Percentiles rank a stretch among this genome's conserved stretches.
phyloP scores from a whole-genome alignment of 495 filamentous ascomycete species.

The Penicillium simplicissimum region DNA sequence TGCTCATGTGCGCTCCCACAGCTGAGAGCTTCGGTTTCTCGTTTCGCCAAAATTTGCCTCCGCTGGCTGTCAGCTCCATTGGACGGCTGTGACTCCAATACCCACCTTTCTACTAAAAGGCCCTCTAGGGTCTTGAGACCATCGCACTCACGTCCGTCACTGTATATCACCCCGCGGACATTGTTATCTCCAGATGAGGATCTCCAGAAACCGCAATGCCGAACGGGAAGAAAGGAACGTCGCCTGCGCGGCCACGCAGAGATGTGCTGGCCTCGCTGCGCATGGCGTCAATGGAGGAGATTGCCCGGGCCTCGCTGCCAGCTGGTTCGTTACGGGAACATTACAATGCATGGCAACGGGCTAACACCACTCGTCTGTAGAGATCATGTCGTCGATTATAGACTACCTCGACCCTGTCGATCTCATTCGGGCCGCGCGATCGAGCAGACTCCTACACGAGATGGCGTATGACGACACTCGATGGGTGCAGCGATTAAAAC shows the following conservation, averaged over 20 bases:
- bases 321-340: slow-evolving; percentile 59
- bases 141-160: neutral
- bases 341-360: neutral
- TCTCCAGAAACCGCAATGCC: slow-evolving; percentile 50
- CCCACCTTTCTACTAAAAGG: neutral
- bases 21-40: neutral
- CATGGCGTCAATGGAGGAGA: slow-evolving; percentile 71
- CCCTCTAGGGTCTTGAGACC: neutral
- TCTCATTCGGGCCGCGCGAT: slow-evolving; percentile 81
- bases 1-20: slow-evolving; percentile 5
- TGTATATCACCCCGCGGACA: slow-evolving; percentile 8
- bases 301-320: slow-evolving; percentile 72
- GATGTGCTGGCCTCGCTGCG: slow-evolving; percentile 73
- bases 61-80: neutral
- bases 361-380: slow-evolving; percentile 40
- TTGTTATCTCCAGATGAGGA: slow-evolving; percentile 36
- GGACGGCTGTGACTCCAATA: neutral
- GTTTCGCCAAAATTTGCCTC: neutral
- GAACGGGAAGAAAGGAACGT: slow-evolving; percentile 61
- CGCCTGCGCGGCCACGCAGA: slow-evolving; percentile 49
- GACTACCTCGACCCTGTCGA: slow-evolving; percentile 85
- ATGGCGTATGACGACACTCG: slow-evolving; percentile 99
- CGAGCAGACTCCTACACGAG: slow-evolving; percentile 86
- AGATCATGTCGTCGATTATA: slow-evolving; percentile 85
- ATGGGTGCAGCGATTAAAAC: slow-evolving; percentile 82